These are phyloP conservation scores for Thoreauomyces humboldtii DNA, from an alignment of 192 early-diverging fungal genomes.

Conservation along the genomic window DNA sequence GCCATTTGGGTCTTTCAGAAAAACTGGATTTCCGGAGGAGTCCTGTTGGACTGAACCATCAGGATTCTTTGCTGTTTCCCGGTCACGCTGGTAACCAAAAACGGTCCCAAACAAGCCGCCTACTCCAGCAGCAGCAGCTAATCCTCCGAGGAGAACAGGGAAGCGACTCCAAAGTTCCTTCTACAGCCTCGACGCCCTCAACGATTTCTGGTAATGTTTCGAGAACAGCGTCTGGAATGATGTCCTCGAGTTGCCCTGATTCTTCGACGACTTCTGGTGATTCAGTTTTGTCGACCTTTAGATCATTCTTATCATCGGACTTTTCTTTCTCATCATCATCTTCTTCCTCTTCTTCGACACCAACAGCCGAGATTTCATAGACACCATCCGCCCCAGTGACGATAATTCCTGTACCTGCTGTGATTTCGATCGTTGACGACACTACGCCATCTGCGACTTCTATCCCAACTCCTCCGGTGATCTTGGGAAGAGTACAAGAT, in stretches of 20 bases:
- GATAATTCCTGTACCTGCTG: not conserved
- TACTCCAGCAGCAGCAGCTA: not conserved
- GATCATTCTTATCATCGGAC: not conserved
- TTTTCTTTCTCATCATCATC: conserved; percentile 1
- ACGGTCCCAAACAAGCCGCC: not conserved
- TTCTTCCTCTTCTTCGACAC: not conserved
- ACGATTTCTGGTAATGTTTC: not conserved
- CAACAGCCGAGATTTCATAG: not conserved
- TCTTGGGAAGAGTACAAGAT: not conserved
- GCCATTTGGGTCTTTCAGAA: not conserved
- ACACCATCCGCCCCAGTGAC: not conserved
- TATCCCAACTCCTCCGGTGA: not conserved
- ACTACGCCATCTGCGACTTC: not conserved
- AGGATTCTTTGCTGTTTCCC: not conserved
- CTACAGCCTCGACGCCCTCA: not conserved
- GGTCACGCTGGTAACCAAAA: not conserved
- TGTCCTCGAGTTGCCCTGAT: not conserved
- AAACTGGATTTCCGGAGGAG: not conserved
- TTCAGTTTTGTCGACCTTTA: not conserved
- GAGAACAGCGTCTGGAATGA: not conserved
- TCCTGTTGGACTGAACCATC: not conserved
- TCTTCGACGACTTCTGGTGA: not conserved
- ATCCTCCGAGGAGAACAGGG: not conserved
- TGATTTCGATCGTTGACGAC: not conserved
- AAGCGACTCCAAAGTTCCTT: not conserved